Conservation (phyloP, 768 basidiomycete species). For the Mrakia frigida region DNA sequence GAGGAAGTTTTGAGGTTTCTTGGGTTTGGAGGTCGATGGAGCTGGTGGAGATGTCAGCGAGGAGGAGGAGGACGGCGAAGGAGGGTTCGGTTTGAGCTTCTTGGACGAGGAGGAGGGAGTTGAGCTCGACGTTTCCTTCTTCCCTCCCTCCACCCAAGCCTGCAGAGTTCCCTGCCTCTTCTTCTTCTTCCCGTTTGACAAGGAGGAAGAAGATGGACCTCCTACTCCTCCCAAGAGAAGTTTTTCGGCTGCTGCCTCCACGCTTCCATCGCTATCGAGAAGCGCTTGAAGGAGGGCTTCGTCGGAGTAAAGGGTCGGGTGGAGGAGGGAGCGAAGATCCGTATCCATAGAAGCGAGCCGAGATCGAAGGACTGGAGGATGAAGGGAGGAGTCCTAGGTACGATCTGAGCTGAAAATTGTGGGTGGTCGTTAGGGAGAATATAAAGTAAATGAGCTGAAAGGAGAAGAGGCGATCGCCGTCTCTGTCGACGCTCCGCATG, state of each 20-base stretch:
- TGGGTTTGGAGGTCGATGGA: background rate
- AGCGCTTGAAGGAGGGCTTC: constrained; percentile 34
- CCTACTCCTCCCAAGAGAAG: constrained; percentile 36
- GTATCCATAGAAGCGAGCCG: background rate
- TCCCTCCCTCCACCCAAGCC: background rate
- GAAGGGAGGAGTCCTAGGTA: too few species aligned
- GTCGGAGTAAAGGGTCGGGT: too few species aligned
- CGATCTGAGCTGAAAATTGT: too few species aligned
- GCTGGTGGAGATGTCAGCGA: background rate
- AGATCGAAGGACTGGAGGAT: too few species aligned
- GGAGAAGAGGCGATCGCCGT: too few species aligned
- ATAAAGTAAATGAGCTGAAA: too few species aligned
- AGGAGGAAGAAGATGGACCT: constrained; percentile 34
- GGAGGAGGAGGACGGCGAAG: background rate
- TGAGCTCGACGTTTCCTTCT: background rate
- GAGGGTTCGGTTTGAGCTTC: background rate
- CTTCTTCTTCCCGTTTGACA: constrained; percentile 18
- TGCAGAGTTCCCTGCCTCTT: background rate
- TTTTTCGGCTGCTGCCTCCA: constrained; percentile 39
- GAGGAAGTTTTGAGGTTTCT: constrained; percentile 9
- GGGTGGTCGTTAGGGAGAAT: background rate
- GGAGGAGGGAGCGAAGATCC: constrained; percentile 8
- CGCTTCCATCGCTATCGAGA: constrained; percentile 35
- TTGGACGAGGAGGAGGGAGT: background rate
- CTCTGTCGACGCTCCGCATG: too few species aligned